Conservation (phyloP, 768 basidiomycete genomes). For the Lactarius hatsudake region DNA sequence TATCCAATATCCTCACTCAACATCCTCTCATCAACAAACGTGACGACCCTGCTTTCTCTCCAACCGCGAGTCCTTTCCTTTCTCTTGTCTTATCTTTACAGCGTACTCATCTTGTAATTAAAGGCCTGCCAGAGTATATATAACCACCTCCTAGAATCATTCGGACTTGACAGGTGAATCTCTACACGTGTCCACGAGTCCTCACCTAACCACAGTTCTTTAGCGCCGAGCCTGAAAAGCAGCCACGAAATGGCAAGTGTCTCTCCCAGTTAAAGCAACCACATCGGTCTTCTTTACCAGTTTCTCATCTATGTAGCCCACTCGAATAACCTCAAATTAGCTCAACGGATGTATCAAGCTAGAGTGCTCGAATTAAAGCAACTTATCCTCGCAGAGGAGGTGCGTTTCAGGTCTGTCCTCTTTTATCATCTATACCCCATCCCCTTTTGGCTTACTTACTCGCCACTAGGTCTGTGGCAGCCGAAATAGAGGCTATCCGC, state of each 20-base stretch:
- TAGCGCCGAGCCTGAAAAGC: constrained; percentile 36
- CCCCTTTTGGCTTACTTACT: not conserved
- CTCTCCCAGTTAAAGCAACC: not conserved
- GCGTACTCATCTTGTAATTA: not conserved
- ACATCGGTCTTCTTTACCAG: constrained; percentile 3
- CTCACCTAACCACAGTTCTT: not conserved
- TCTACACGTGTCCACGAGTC: not conserved
- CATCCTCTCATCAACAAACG: constrained; percentile 63
- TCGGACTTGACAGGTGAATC: constrained; percentile 17
- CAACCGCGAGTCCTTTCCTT: constrained; percentile 47
- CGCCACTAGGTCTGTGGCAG: constrained; percentile 51
- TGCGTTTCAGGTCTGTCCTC: constrained; percentile 64
- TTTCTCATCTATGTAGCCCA: constrained; percentile 45
- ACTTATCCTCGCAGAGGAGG: constrained; percentile 72
- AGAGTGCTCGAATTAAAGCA: constrained; percentile 69
- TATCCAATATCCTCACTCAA: constrained; percentile 61
- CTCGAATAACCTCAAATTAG: constrained; percentile 58
- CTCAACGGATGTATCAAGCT: constrained; percentile 67
- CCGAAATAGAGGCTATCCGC: constrained; percentile 77
- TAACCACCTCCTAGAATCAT: not conserved
- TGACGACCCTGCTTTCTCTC: constrained; percentile 62
- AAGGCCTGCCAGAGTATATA: constrained; percentile 17
- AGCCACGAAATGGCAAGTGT: constrained; percentile 51
- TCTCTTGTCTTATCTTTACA: constrained; percentile 15
- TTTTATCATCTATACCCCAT: not conserved